These are phyloP conservation scores for Trypanosoma cruzi DNA, from an alignment of 208 protist species.

Conservation along the genomic window DNA sequence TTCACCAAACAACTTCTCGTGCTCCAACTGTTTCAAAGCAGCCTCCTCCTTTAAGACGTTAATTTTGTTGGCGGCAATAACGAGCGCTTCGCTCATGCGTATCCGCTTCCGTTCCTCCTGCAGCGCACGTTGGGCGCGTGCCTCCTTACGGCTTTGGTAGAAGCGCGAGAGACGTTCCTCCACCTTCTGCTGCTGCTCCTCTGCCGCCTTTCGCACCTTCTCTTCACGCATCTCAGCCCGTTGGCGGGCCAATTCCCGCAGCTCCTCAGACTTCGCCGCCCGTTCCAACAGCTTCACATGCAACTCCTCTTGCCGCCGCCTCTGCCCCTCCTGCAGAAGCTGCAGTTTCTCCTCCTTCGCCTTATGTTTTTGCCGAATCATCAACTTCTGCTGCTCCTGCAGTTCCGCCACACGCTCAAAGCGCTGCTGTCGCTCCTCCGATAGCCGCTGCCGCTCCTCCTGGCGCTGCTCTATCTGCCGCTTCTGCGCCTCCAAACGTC, in stretches of 20 bases:
- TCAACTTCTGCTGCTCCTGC: slow-evolving; percentile 44
- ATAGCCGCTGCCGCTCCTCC: slow-evolving; percentile 35
- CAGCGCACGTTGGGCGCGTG: slow-evolving; percentile 27
- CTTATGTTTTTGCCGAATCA: slow-evolving; percentile 39
- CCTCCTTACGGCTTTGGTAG: slow-evolving; percentile 40
- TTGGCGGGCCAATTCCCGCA: slow-evolving; percentile 47
- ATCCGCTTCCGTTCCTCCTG: slow-evolving; percentile 47
- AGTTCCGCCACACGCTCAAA: slow-evolving; percentile 46
- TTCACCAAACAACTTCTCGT: slow-evolving; percentile 41
- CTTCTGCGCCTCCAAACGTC: slow-evolving; percentile 53
- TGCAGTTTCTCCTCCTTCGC: slow-evolving; percentile 59
- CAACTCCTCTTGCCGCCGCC: slow-evolving; percentile 40
- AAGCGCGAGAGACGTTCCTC: slow-evolving; percentile 59
- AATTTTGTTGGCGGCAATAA: slow-evolving; percentile 35
- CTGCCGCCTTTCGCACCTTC: slow-evolving; percentile 42
- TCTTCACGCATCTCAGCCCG: slow-evolving; percentile 56
- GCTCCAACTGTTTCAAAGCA: slow-evolving; percentile 32
- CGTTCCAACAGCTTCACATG: slow-evolving; percentile 39
- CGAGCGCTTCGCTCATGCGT: slow-evolving; percentile 35
- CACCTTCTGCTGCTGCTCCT: slow-evolving; percentile 52
- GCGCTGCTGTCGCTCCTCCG: slow-evolving; percentile 60
- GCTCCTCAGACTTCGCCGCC: slow-evolving; percentile 44
- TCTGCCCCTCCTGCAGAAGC: slow-evolving; percentile 27
- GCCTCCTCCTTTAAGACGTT: slow-evolving; percentile 31
- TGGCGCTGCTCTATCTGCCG: slow-evolving; percentile 34